Conservation (phyloP, 192 early-diverging fungal species). For the Podochytrium sp. region DNA sequence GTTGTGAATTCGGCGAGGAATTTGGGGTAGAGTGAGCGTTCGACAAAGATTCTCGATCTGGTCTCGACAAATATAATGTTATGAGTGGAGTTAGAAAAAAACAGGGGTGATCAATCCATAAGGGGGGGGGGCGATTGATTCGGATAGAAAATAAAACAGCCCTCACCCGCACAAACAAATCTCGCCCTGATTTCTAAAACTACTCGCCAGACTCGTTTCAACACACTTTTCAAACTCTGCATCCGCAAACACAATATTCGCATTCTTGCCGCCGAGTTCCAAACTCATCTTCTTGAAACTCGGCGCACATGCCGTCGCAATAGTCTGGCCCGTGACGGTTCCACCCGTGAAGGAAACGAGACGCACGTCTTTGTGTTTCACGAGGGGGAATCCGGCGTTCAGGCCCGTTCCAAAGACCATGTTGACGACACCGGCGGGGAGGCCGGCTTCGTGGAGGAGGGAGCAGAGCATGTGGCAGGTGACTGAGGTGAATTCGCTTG, state of each 20-base stretch:
- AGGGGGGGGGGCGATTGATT: no score
- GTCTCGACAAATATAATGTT: conserved; percentile 7
- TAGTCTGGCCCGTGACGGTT: conserved; percentile 65
- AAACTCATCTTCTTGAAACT: conserved; percentile 78
- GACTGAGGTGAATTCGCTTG: conserved; percentile 60
- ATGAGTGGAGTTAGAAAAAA: no score
- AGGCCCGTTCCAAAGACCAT: conserved; percentile 78
- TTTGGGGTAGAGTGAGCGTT: conserved; percentile 64
- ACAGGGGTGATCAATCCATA: no score
- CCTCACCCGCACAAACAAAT: conserved; percentile 69
- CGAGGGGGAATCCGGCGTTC: conserved; percentile 70
- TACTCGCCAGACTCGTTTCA: conserved; percentile 62
- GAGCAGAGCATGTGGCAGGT: conserved; percentile 60
- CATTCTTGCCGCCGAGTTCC: conserved; percentile 87
- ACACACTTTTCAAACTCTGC: conserved; percentile 51
- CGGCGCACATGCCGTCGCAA: conserved; percentile 64
- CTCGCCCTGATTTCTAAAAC: conserved; percentile 80
- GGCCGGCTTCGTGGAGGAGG: conserved; percentile 68
- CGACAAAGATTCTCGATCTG: conserved; percentile 77
- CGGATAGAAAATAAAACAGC: background rate
- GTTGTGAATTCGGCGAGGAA: conserved; percentile 67
- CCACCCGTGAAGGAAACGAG: conserved; percentile 79
- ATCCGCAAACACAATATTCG: conserved; percentile 50
- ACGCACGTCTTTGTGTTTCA: conserved; percentile 66
- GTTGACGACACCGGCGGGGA: conserved; percentile 80